Conservation (phyloP, 2,329 filamentous ascomycete genomes). For the Chlorencoelia australis region DNA sequence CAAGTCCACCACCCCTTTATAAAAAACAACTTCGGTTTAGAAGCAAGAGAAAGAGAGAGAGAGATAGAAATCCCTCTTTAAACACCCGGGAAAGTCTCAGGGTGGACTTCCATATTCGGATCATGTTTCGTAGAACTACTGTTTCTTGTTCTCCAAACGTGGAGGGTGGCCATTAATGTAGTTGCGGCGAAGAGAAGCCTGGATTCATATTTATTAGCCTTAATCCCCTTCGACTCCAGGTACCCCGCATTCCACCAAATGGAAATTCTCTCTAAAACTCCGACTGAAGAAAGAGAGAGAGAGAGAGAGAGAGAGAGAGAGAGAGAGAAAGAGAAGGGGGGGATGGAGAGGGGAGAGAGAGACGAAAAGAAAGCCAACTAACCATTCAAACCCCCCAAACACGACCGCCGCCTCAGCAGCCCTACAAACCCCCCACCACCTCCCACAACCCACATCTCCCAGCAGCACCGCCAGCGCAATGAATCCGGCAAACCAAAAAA, state of each 20-base stretch:
- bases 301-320: no score
- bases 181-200: slow-evolving; percentile 44
- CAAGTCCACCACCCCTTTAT: no score
- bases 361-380: slow-evolving; percentile 12
- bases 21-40: no score
- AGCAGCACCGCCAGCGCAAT: slow-evolving; percentile 63
- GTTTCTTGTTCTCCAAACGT: slow-evolving; percentile 32
- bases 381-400: slow-evolving; percentile 39
- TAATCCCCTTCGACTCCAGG: neutral
- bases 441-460: slow-evolving; percentile 44
- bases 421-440: slow-evolving; percentile 25
- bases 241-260: neutral
- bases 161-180: slow-evolving; percentile 37
- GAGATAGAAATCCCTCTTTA: no score
- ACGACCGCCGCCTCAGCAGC: slow-evolving; percentile 31
- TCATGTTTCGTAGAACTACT: slow-evolving; percentile 10
- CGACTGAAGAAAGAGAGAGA: no score
- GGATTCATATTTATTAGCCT: slow-evolving; percentile 1
- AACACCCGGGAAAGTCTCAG: neutral
- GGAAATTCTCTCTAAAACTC: no score
- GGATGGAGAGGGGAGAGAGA: no score
- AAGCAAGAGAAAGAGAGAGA: no score
- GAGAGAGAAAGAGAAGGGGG: no score
- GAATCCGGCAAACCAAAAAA: slow-evolving; percentile 87
- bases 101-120: slow-evolving; percentile 15